Base-by-base conservation (phyloP, 164 flowering plant genomes). In the Umbellularia californica region DNA sequence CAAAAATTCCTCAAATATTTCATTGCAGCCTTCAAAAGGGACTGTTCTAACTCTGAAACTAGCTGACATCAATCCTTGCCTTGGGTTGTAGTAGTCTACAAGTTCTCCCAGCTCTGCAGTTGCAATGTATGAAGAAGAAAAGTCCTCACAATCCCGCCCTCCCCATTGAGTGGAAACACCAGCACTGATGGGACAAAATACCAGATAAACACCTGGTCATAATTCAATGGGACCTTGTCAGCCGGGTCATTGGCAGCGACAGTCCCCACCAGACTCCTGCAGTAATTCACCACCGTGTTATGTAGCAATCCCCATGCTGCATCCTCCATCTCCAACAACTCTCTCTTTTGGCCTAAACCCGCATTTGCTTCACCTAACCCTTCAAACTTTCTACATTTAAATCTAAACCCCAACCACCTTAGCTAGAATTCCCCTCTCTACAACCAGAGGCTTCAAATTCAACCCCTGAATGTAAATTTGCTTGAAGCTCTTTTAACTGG, bases 91-190 rank as follows among this genome's bases (percentile, higher is more conserved):
- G 84, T 95, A 93, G 75, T 93, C 98, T 47, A 92, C 98, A 17
- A 20, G 83, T 92, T 94, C 85, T 94, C 98, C 97, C 97, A 92
- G 77, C 97, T 93, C 98, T 95, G 98, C 84, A 95, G 82, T 70
- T 93, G 97, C 86, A 95, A 85, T 3, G 95, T 95, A 75, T 95
- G 97, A 65, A 93, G 95, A 60, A 95, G 89, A 71, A 95, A 93
- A 65, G 91, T 93, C 86, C 83, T 86, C 47, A 95, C 97, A 65
- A 95, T 93, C 76, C 91, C 98, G 15, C 89, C 86, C 73, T 95
- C 98, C 50, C 98, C 97, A 76, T 84, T 93, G 19, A 95, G 94
- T 88, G 90, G 76, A 80, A 92, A 95, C 1, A 97, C 97, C 58
- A 95, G 89, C 22, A 92, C 97, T 0, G 98, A 90, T 0, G 97